Evolutionary conservation across 257 asterid genomes (phyloP).

Genomic region (Rauvolfia tetraphylla): DNA sequence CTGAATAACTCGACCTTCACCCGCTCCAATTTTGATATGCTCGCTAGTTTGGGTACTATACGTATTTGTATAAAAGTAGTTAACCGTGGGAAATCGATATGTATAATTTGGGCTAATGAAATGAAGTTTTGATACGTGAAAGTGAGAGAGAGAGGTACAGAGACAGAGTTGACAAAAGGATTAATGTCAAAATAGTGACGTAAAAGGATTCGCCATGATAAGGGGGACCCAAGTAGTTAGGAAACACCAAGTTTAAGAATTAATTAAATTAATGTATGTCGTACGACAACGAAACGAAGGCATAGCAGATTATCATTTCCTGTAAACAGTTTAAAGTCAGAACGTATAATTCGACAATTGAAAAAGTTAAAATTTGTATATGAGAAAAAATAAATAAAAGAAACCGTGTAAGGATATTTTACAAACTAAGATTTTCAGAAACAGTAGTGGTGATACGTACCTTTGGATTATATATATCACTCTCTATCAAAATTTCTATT

Average conservation of each 20-base stretch:
- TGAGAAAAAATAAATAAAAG: too few relatives aligned
- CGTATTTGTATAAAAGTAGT: neutral
- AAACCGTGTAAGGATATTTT: too few relatives aligned
- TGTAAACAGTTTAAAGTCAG: too few relatives aligned
- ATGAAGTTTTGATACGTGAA: slow-evolving; percentile 1
- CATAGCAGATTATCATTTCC: too few relatives aligned
- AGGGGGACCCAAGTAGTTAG: slow-evolving; percentile 65
- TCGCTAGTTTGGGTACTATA: neutral
- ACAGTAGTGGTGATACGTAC: too few relatives aligned
- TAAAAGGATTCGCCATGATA: slow-evolving; percentile 52
- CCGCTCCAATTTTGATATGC: neutral
- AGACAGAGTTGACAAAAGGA: slow-evolving; percentile 43
- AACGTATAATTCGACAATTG: too few relatives aligned
- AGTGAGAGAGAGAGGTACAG: slow-evolving; percentile 6
- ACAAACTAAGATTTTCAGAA: too few relatives aligned
- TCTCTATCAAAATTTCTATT: too few relatives aligned
- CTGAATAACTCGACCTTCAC: slow-evolving; percentile 8
- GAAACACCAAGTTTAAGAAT: slow-evolving; percentile 46
- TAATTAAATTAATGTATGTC: slow-evolving; percentile 28
- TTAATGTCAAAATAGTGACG: slow-evolving; percentile 55
- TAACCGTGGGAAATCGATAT: neutral
- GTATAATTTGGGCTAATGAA: neutral
- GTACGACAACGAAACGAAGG: neutral
- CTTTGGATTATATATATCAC: too few relatives aligned
- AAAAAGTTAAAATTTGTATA: too few relatives aligned